phyloP scores from a whole-genome alignment of 441 rosid genomes.

The Gossypium davidsonii region DNA sequence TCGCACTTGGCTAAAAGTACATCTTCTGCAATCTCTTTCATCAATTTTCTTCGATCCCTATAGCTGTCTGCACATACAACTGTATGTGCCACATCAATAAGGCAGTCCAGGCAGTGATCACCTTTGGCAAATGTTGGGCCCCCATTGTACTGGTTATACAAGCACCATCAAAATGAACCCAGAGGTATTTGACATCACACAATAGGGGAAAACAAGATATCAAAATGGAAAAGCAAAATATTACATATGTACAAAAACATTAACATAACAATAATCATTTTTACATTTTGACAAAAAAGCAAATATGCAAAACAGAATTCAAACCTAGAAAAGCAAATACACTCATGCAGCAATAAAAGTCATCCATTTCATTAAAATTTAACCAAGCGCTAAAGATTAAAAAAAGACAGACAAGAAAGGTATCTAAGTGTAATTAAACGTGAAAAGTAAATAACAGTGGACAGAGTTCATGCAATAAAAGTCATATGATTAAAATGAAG shows the following conservation, averaged over 20 bases:
- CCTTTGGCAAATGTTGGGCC: slow-evolving; percentile 66
- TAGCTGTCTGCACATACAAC: slow-evolving; percentile 86
- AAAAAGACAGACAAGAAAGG: slow-evolving; percentile 12
- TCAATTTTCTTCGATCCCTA: slow-evolving; percentile 72
- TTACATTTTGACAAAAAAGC: neutral
- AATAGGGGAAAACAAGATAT: slow-evolving; percentile 8
- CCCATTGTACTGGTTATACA: slow-evolving; percentile 56
- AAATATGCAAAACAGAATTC: neutral
- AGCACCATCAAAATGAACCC: slow-evolving; percentile 17
- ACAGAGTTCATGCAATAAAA: neutral
- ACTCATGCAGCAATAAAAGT: neutral
- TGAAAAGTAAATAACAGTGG: neutral
- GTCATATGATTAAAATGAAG: slow-evolving; percentile 5
- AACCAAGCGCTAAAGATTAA: neutral
- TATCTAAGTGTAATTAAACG: neutral
- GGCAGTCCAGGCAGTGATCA: slow-evolving; percentile 79
- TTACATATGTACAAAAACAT: slow-evolving; percentile 11
- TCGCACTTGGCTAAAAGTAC: slow-evolving; percentile 58
- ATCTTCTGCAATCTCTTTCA: slow-evolving; percentile 66
- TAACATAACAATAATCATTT: slow-evolving; percentile 11
- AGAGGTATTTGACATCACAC: slow-evolving; percentile 16
- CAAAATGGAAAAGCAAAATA: neutral
- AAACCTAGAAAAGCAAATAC: neutral
- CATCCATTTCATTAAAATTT: neutral
- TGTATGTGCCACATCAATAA: slow-evolving; percentile 61